phyloP scores from a whole-genome alignment of 257 asterid species.

The Primulina eburnea region DNA sequence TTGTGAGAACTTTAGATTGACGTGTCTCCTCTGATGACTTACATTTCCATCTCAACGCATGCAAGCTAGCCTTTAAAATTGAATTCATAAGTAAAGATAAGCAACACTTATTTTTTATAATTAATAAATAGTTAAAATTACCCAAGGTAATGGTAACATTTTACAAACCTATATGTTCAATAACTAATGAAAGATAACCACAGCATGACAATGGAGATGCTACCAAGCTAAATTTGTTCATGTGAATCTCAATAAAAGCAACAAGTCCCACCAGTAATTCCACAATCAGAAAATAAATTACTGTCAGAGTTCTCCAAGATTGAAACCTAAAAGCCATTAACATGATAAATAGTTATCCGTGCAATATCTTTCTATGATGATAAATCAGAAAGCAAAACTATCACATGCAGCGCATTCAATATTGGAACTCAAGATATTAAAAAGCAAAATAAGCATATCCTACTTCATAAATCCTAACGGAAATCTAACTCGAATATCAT shows the following conservation, averaged over 20 bases:
- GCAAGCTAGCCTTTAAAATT: too few species aligned
- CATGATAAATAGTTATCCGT: constrained; percentile 26
- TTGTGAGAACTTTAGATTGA: background rate
- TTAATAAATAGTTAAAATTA: background rate
- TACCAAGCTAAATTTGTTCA: constrained; percentile 33
- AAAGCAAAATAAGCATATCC: constrained; percentile 24
- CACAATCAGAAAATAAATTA: constrained; percentile 55
- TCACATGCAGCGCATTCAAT: background rate
- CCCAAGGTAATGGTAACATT: constrained; percentile 15
- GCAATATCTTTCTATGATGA: constrained; percentile 3
- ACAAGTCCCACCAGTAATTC: constrained; percentile 54
- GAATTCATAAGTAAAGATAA: too few species aligned
- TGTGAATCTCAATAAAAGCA: constrained; percentile 62
- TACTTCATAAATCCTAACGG: constrained; percentile 67
- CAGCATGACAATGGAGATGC: constrained; percentile 42
- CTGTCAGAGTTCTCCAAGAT: constrained; percentile 71
- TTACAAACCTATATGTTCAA: constrained; percentile 72
- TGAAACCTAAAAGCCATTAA: constrained; percentile 52
- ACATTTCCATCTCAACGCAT: background rate
- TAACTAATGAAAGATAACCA: constrained; percentile 55
- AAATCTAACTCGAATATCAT: too few species aligned
- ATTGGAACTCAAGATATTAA: constrained; percentile 10
- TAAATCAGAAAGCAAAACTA: constrained; percentile 17
- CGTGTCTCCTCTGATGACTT: background rate
- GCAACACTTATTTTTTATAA: too few species aligned